Conservation (phyloP, 2,329 filamentous ascomycete genomes). For the Xylaria sp. region DNA sequence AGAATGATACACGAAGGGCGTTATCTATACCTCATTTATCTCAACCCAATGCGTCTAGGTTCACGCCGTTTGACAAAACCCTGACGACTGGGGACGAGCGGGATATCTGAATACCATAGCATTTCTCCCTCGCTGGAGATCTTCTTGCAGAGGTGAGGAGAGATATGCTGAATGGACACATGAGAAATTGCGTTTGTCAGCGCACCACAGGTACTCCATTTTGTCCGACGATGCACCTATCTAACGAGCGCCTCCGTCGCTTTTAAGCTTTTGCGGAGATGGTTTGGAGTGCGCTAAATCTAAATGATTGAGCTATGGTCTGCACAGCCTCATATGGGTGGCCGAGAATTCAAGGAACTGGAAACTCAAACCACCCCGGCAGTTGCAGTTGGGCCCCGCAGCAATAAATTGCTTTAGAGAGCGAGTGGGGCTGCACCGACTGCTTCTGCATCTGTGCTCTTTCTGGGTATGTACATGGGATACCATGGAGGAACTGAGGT, state of each 20-base stretch:
- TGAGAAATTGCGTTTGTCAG: background rate
- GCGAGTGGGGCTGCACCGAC: slow-evolving; percentile 32
- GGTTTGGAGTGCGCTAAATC: background rate
- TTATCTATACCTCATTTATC: slow-evolving; percentile 1
- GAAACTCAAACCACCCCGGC: slow-evolving; percentile 31
- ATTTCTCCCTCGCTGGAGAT: background rate
- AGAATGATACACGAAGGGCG: background rate
- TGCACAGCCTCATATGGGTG: slow-evolving; percentile 29
- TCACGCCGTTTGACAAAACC: background rate
- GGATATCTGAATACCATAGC: background rate
- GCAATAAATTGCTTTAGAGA: slow-evolving; percentile 35
- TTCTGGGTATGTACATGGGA: background rate
- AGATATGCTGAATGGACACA: background rate
- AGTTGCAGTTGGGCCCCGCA: slow-evolving; percentile 37
- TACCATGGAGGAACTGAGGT: slow-evolving; percentile 1
- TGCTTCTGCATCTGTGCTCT: background rate
- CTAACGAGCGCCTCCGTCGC: background rate
- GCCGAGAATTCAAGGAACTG: slow-evolving; percentile 31
- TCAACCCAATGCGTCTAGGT: background rate
- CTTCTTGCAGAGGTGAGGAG: background rate
- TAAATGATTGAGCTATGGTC: background rate
- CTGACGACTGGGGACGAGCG: background rate
- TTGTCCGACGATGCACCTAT: background rate
- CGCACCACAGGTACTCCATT: background rate
- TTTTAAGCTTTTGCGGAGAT: slow-evolving; percentile 9